A percentile compares a stretch with the other conserved stretches of the same genome.
These are phyloP conservation scores for Pseudotulostoma volvatum DNA, from an alignment of 495 filamentous ascomycete species.

Conservation along the genomic window DNA sequence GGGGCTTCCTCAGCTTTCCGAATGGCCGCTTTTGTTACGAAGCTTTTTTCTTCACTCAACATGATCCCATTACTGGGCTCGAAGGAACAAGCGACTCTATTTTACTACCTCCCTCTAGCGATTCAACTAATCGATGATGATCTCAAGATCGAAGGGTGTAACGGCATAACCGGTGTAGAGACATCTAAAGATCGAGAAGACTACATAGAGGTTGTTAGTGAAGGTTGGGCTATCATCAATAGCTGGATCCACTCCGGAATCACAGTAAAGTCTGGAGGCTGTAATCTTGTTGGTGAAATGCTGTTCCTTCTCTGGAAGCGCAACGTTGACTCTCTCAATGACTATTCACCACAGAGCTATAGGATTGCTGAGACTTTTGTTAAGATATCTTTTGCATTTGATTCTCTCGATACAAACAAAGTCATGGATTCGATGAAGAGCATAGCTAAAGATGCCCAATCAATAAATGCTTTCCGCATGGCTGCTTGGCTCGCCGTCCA, in stretches of 20 bases:
- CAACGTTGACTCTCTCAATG: slow-evolving; percentile 17
- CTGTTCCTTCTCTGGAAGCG: slow-evolving; percentile 27
- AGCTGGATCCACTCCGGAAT: slow-evolving; percentile 28
- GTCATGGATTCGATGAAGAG: slow-evolving; percentile 19
- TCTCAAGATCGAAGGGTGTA: slow-evolving; percentile 37
- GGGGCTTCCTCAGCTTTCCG: slow-evolving; percentile 59
- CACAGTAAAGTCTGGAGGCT: too few species aligned
- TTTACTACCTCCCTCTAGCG: slow-evolving; percentile 35
- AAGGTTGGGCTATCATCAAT: slow-evolving; percentile 38
- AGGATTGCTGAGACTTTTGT: slow-evolving; percentile 26
- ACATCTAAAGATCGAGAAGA: slow-evolving; percentile 38
- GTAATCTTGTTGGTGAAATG: too few species aligned
- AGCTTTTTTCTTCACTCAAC: slow-evolving; percentile 30
- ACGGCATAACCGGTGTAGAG: slow-evolving; percentile 35
- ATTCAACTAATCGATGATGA: slow-evolving; percentile 48
- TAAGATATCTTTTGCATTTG: slow-evolving; percentile 21
- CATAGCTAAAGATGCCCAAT: slow-evolving; percentile 21
- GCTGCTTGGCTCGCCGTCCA: slow-evolving; percentile 24
- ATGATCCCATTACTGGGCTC: slow-evolving; percentile 14
- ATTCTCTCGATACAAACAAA: slow-evolving; percentile 11
- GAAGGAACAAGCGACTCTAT: slow-evolving; percentile 21
- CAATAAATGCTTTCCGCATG: slow-evolving; percentile 23
- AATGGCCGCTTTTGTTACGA: slow-evolving; percentile 49
- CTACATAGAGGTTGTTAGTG: slow-evolving; percentile 41
- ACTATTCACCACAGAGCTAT: slow-evolving; percentile 20